Base-by-base conservation (phyloP, 495 filamentous ascomycete genomes). In the Glutinoglossum americanum region DNA sequence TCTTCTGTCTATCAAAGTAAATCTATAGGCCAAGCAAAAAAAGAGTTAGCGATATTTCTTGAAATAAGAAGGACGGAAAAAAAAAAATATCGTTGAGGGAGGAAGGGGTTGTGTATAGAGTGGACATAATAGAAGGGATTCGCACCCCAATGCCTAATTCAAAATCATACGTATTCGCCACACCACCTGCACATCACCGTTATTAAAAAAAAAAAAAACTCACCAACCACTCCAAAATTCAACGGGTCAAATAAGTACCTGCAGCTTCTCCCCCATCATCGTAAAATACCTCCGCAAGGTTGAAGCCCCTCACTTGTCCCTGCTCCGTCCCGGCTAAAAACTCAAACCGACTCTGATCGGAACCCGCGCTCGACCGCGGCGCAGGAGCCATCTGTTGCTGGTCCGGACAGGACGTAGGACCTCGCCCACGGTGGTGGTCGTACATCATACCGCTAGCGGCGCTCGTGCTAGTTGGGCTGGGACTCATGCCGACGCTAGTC, bases 261-360 rank as follows among this genome's bases (percentile, higher is more conserved):
- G 70, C 59, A 62, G 71, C 67, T 41, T 71, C n/a, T n/a, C n/a
- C n/a, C n/a, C n/a, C 70, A 55, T 72, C 70, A 62, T 69, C 70
- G 58, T 71, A 72, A 61, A 69, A 67, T 57, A 69, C 55, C 33
- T 72, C 70, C 45, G 67, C 62, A 41, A 67, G 57, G 59, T 67
- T 64, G 54, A 56, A 63, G 39, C 61, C 60, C 44, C 60, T 62
- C 32, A 60, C 61, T 5, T 65, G 65, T 37, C 37, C 3, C 19
- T 37, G 54, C 23, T 21, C 64, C 63, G 56, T 66, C 54, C 37
- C n/a, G 7, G 54, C 56, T 17, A 60, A 62, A 59, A 62, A 63
- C 58, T 64, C 60, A 48, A 64, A 67, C 10, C 62, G 45, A 37
- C 61, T 63, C 39, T 64, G 65, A 30, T 67, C 63, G n/a, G 65